Evolutionary conservation across 345 rosid genomes (phyloP).

Genomic region (Salix exigua): DNA sequence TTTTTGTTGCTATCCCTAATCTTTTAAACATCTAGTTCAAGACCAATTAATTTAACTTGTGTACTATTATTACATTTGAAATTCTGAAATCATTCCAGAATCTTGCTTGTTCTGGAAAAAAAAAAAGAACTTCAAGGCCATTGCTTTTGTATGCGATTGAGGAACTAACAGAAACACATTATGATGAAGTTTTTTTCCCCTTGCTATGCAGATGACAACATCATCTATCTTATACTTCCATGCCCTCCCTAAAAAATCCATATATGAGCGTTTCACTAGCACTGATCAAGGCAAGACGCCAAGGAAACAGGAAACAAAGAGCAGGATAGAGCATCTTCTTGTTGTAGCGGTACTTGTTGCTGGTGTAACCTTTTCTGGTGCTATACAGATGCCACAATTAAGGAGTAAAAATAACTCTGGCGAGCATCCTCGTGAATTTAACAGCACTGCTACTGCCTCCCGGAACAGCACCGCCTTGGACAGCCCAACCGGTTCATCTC

Average conservation of each 20-base stretch:
- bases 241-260: not conserved
- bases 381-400: slow-evolving; percentile 5
- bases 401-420: not conserved
- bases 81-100: not conserved
- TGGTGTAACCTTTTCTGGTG: slow-evolving; percentile 21
- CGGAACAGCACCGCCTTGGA: not conserved
- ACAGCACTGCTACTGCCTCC: not conserved
- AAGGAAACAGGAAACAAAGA: slow-evolving; percentile 1
- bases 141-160: not conserved
- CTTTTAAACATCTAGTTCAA: not conserved
- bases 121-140: not conserved
- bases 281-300: not conserved
- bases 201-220: not conserved
- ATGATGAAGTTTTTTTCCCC: not conserved
- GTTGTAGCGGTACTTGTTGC: slow-evolving; percentile 21
- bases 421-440: not conserved
- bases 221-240: not conserved
- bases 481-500: not conserved
- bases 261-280: not conserved
- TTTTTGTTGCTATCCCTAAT: not conserved
- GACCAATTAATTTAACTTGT: not conserved
- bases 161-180: not conserved
- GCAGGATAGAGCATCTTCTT: slow-evolving; percentile 20
- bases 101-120: no score
- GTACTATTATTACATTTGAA: not conserved